These are phyloP conservation scores for Stramenopiles sp. DNA, from an alignment of 352 stramenopile species.

Conservation along the genomic window DNA sequence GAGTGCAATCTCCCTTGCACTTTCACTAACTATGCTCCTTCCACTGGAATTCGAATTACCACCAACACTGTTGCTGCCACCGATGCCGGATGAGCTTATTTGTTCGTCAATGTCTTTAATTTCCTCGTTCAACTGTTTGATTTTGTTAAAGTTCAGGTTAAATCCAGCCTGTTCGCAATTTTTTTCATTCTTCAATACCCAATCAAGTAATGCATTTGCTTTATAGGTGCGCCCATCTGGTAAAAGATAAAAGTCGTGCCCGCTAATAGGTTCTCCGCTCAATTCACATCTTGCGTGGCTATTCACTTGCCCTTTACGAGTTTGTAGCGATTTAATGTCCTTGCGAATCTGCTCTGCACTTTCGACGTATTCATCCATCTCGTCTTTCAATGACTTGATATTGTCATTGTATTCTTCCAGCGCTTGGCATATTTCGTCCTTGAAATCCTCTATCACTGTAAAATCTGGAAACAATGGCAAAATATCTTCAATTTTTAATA, in stretches of 20 bases:
- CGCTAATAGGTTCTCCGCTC: slow-evolving; percentile 56
- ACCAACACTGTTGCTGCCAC: no score
- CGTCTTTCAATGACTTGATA: slow-evolving; percentile 67
- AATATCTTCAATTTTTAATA: slow-evolving; percentile 80
- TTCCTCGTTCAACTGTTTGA: no score
- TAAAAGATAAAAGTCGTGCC: slow-evolving; percentile 80
- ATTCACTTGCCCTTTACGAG: slow-evolving; percentile 53
- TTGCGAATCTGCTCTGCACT: slow-evolving; percentile 61
- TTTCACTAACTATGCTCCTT: no score
- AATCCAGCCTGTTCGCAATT: no score
- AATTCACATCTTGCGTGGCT: slow-evolving; percentile 65
- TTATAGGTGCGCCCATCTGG: slow-evolving; percentile 78
- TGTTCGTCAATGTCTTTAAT: no score
- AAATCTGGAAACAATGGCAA: slow-evolving; percentile 81
- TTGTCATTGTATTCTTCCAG: slow-evolving; percentile 67
- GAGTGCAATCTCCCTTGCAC: no score
- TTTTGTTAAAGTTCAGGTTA: no score
- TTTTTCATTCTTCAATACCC: slow-evolving; percentile 72
- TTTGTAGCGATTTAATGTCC: slow-evolving; percentile 62
- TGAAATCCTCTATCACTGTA: slow-evolving; percentile 80
- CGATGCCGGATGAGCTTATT: no score
- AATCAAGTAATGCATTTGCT: slow-evolving; percentile 52
- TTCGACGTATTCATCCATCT: slow-evolving; percentile 75
- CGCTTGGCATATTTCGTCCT: slow-evolving; percentile 76
- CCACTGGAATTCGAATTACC: no score